Conservation (phyloP, 2,329 filamentous ascomycete species). For the Orbilia blumenaviensis region DNA sequence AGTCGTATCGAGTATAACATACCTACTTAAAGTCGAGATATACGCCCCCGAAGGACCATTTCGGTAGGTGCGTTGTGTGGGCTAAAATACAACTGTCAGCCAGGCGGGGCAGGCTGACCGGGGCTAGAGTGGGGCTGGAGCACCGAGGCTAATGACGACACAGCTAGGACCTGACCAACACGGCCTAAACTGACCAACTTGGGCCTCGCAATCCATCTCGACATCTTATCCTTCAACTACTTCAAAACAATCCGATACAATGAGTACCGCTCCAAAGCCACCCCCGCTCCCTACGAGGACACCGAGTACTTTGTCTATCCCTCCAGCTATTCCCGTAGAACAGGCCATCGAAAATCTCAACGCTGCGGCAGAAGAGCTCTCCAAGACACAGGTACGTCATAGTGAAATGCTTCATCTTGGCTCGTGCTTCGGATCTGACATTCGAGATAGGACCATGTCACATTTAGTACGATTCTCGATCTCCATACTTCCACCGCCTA, state of each 20-base stretch:
- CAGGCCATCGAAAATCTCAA: conserved; percentile 36
- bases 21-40: background rate
- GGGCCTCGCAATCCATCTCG: conserved; percentile 1
- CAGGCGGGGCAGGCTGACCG: conserved; percentile 1
- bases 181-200: conserved; percentile 6
- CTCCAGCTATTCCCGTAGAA: conserved; percentile 29
- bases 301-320: conserved; percentile 33
- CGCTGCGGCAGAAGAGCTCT: conserved; percentile 33
- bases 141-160: conserved; percentile 45
- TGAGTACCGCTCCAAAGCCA: conserved; percentile 42
- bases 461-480: conserved; percentile 43
- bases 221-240: conserved; percentile 1
- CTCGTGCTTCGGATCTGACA: background rate
- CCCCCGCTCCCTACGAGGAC: conserved; percentile 47
- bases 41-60: background rate
- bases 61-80: background rate
- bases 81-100: conserved; percentile 17
- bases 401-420: background rate
- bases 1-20: too few relatives aligned
- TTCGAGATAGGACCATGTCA: conserved; percentile 36
- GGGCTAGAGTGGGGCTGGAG: conserved; percentile 15
- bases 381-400: conserved; percentile 18
- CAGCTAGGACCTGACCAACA: conserved; percentile 4
- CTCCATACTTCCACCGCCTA: conserved; percentile 40
- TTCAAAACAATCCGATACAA: conserved; percentile 17